phyloP scores from a whole-genome alignment of 768 basidiomycete species.

The Mycena alexandri region DNA sequence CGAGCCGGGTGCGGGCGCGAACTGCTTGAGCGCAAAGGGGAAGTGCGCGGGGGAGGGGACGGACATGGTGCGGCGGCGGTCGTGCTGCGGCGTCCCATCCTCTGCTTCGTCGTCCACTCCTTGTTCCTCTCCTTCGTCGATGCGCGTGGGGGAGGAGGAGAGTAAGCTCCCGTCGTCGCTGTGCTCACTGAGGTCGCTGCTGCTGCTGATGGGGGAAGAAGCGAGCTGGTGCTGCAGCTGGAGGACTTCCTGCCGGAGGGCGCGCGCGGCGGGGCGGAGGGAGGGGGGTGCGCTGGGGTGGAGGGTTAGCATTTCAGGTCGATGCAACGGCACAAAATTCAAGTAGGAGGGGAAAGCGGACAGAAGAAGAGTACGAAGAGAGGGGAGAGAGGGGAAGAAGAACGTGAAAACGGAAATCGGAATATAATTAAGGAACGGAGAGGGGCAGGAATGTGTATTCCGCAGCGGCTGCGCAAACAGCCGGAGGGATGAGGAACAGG shows the following conservation, averaged over 20 bases:
- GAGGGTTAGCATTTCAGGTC: too few species aligned
- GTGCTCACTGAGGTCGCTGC: too few species aligned
- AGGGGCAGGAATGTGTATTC: too few species aligned
- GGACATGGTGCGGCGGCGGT: constrained; percentile 9
- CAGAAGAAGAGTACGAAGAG: background rate
- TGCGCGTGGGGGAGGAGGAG: constrained; percentile 1
- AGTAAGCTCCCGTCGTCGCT: background rate
- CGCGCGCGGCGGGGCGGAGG: constrained; percentile 33
- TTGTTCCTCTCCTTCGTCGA: constrained; percentile 11
- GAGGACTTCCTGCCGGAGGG: constrained; percentile 31
- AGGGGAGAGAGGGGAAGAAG: background rate
- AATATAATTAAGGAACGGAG: background rate
- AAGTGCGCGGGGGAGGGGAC: constrained; percentile 14
- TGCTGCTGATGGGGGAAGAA: background rate
- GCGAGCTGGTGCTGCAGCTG: constrained; percentile 22
- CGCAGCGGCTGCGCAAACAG: too few species aligned
- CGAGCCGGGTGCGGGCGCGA: background rate
- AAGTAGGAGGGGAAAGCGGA: background rate
- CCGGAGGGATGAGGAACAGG: too few species aligned
- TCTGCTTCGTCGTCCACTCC: constrained; percentile 9
- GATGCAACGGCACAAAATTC: background rate
- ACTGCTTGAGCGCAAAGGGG: constrained; percentile 1
- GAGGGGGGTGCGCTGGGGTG: constrained; percentile 25
- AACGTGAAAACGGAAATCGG: background rate
- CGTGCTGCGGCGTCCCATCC: constrained; percentile 26